Conservation (phyloP, 768 basidiomycete genomes). For the Sistotremastrum niveocremeum region DNA sequence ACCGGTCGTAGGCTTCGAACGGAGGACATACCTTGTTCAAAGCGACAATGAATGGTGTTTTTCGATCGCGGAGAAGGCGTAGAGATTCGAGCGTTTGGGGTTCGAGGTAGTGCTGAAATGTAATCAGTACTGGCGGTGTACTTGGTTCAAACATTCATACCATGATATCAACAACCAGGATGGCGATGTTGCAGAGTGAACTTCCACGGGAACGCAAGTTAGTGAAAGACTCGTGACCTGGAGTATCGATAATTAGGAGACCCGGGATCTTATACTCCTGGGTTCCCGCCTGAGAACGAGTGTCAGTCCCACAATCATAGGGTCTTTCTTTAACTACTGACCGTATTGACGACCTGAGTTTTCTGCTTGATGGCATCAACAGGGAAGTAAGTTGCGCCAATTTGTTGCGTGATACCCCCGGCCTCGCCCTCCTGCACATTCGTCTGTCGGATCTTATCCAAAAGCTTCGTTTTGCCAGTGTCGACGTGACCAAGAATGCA, state of each 20-base stretch:
- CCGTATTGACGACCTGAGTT: constrained; percentile 87
- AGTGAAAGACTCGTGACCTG: constrained; percentile 98
- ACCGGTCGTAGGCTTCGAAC: constrained; percentile 2
- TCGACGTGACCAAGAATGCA: constrained; percentile 99
- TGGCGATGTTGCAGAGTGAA: constrained; percentile 96
- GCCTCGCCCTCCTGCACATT: constrained; percentile 99
- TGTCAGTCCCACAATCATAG: background rate
- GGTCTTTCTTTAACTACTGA: constrained; percentile 13
- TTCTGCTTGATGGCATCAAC: constrained; percentile 87
- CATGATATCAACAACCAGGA: constrained; percentile 98
- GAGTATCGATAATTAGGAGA: constrained; percentile 91
- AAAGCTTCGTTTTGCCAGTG: constrained; percentile 94
- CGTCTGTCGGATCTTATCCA: constrained; percentile 99
- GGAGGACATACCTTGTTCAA: constrained; percentile 67
- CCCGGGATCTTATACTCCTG: constrained; percentile 97
- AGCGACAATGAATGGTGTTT: constrained; percentile 98
- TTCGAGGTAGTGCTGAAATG: constrained; percentile 78
- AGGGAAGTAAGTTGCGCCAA: constrained; percentile 99
- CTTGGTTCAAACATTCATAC: constrained; percentile 23
- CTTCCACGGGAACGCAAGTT: constrained; percentile 92
- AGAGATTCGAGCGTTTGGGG: constrained; percentile 97
- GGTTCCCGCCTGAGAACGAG: constrained; percentile 41
- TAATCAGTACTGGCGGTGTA: background rate
- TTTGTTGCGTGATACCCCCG: constrained; percentile 98
- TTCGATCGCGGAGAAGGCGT: constrained; percentile 77